Conservation (phyloP, 2,329 filamentous ascomycete genomes). For the Microsporum ferrugineum region DNA sequence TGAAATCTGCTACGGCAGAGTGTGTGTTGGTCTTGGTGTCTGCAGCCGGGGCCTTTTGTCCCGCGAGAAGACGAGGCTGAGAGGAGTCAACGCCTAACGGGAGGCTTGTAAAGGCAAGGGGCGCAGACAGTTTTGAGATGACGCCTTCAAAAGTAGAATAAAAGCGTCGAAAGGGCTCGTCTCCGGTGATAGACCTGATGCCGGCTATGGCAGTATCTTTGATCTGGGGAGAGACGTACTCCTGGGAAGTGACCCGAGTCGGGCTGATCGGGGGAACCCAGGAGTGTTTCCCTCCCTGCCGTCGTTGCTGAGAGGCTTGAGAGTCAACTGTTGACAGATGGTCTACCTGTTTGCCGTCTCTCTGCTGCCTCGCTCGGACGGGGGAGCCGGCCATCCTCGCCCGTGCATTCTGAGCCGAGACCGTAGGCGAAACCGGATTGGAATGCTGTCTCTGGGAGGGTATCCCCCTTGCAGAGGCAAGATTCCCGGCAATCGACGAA, state of each 20-base stretch:
- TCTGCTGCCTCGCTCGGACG: constrained; percentile 27
- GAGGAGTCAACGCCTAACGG: constrained; percentile 53
- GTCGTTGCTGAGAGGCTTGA: constrained; percentile 14
- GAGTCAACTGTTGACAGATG: constrained; percentile 2
- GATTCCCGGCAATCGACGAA: constrained; percentile 73
- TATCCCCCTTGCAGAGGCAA: constrained; percentile 77
- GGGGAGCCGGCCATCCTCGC: constrained; percentile 54
- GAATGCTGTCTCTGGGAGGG: constrained; percentile 44
- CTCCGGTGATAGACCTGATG: constrained; percentile 28
- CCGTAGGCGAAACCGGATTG: constrained; percentile 57
- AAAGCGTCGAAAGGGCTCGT: constrained; percentile 80
- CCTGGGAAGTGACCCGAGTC: constrained; percentile 25
- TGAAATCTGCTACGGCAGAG: constrained; percentile 29
- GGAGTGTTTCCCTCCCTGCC: constrained; percentile 19
- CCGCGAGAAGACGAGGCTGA: constrained; percentile 21
- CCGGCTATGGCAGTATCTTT: constrained; percentile 19
- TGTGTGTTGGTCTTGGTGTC: constrained; percentile 28
- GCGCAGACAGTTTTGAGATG: constrained; percentile 78
- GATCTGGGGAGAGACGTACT: constrained; percentile 22
- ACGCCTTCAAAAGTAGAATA: constrained; percentile 85
- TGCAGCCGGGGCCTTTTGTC: constrained; percentile 19
- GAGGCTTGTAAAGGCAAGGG: constrained; percentile 82
- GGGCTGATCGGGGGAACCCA: constrained; percentile 26
- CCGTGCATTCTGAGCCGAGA: constrained; percentile 62
- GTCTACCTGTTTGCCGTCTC: constrained; percentile 17